Base-by-base conservation (phyloP, 495 filamentous ascomycete species). In the Penicillium silybi region DNA sequence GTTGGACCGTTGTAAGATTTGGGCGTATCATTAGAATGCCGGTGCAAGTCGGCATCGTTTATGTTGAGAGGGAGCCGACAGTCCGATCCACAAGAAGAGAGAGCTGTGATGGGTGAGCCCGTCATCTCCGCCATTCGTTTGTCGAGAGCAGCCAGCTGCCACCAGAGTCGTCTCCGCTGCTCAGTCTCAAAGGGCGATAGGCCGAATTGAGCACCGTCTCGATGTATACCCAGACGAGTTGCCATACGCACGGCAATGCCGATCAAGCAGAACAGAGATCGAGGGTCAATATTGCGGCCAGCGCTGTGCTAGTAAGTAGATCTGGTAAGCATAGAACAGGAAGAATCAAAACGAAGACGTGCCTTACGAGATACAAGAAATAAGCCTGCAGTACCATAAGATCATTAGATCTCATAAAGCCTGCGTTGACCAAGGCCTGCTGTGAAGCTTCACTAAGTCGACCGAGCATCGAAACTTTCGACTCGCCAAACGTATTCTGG, bases 221-320 rank as follows among this genome's bases (percentile, higher is more conserved):
- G 64, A 39, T 75, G 69, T 35, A 72, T 42, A n/a, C 72, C 68
- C 10, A 73, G 46, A 5, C 80, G 80, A 49, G 86, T 83, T 4
- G 81, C 85, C 48, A 91, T 84, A 10, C 89, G 80, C 13, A 91
- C 75, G 5, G 83, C 79, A 4, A 91, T 70, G 11, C 82, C 82
- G 4, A 80, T 81, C 39, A 85, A 63, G 19, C 78, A 75, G 70
- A 78, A 86, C 1, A 67, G 64, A 49, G 81, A 80, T 4, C 75
- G 65, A 0, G 77, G 75, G 37, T 83, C 78, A 51, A 82, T 76
- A 41, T 79, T 71, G 10, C 74, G 67, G 10, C 80, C 73, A 26
- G 80, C 72, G 17, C 77, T 71, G 42, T 53, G 55, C 49, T 68
- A 29, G 11, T 38, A 46, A 3, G 27, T 13, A 29, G 15, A 41